Base-by-base conservation (phyloP, 2,329 filamentous ascomycete genomes). In the Xenoacremonium recifei region DNA sequence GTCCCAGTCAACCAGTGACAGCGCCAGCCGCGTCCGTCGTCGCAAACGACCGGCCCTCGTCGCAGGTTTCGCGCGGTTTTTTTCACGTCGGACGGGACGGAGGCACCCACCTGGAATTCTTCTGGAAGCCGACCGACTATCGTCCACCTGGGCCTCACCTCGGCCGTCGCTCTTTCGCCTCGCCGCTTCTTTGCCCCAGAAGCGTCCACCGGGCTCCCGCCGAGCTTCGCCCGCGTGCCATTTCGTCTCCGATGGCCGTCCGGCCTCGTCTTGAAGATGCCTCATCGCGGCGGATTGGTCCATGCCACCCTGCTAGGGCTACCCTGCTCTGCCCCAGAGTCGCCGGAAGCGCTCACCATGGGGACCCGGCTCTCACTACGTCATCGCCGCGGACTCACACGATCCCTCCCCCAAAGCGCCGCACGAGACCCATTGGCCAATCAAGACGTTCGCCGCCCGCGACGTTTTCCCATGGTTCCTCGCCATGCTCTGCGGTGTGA, bases 51-150 rank as follows among this genome's bases (percentile, higher is more conserved):
- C 16, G 32, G 32, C 16, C 32, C 6, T 18, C 16, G 10, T 34
- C 32, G 32, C 17, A 10, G 16, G 7, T 19, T 19, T 34, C 20
- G 13, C 23, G 23, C 37, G 39, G 45, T 34, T 32, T 33, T 47
- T 41, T 40, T 35, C 37, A 40, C 21, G 42, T 20, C 35, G 20
- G 45, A 38, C 37, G 29, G 47, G 36, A 36, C 35, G 39, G 39
- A 40, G 31, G 27, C 40, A 44, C 23, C 50, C 54, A 49, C 44
- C 37, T 55, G 33, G 55, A 58, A 58, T 47, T 50, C 39, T 58
- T 58, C 55, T 58, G 43, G 55, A 58, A 58, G 51, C 42, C 35
- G 42, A 39, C 38, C 36, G 45, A 45, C 51, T 49, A 40, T 47
- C 20, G 32, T n/a, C n/a, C n/a, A n/a, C n/a, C n/a, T n/a, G n/a